phyloP scores from a whole-genome alignment of 345 rosid species.

The Lepidium africanum region DNA sequence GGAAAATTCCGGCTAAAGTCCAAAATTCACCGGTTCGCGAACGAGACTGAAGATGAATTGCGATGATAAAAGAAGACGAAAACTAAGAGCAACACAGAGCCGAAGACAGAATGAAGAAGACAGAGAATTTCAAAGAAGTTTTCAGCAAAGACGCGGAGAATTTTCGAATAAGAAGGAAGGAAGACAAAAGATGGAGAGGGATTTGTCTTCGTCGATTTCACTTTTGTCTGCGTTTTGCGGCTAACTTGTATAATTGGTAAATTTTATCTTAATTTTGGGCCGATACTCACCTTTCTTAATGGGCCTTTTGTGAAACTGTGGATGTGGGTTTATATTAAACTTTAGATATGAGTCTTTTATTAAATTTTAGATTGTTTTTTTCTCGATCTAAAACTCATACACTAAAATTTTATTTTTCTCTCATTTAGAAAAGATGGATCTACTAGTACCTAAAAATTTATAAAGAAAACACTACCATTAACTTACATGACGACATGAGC shows the following conservation, averaged over 20 bases:
- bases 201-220: slow-evolving; percentile 7
- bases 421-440: no score
- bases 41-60: not conserved
- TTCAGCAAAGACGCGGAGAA: not conserved
- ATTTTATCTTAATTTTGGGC: not conserved
- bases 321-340: no score
- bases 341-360: no score
- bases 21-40: not conserved
- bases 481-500: no score
- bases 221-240: not conserved
- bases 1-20: not conserved
- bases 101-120: not conserved
- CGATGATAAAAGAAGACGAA: not conserved
- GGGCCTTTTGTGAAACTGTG: not conserved
- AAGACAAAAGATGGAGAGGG: not conserved
- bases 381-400: no score
- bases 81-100: not conserved
- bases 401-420: no score
- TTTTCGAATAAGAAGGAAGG: slow-evolving; percentile 6
- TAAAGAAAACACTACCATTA: no score
- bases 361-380: no score
- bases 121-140: not conserved
- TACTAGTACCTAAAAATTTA: no score
- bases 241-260: not conserved
- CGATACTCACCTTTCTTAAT: not conserved